These are phyloP conservation scores for Daldinia decipiens DNA, from an alignment of 495 filamentous ascomycete genomes.

Conservation along the genomic window DNA sequence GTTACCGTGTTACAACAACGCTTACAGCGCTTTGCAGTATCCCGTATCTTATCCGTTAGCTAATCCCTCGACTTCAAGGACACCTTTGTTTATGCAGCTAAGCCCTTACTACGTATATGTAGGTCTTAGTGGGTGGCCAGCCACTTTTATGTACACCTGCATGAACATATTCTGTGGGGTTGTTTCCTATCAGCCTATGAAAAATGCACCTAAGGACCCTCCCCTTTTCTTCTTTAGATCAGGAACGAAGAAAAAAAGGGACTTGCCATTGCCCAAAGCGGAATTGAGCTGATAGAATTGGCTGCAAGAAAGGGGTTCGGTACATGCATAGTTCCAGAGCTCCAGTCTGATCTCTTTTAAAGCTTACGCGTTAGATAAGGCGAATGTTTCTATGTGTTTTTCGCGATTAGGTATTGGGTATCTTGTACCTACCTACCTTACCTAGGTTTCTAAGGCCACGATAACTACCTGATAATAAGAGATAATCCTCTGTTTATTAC, in stretches of 20 bases:
- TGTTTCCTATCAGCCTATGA: slow-evolving; percentile 30
- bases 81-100: slow-evolving; percentile 37
- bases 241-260: slow-evolving; percentile 39
- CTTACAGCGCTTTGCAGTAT: not conserved
- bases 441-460: not conserved
- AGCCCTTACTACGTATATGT: slow-evolving; percentile 19
- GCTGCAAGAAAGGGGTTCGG: slow-evolving; percentile 32
- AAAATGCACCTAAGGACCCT: slow-evolving; percentile 6
- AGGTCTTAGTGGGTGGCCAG: slow-evolving; percentile 13
- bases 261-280: slow-evolving; percentile 30
- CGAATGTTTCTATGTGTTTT: not conserved
- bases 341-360: slow-evolving; percentile 1
- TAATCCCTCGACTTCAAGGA: slow-evolving; percentile 7
- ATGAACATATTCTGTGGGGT: slow-evolving; percentile 40
- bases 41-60: not conserved
- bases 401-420: not conserved
- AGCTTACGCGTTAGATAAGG: not conserved
- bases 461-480: not conserved
- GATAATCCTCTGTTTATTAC: not conserved
- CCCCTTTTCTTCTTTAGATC: slow-evolving; percentile 36
- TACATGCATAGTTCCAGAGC: slow-evolving; percentile 7
- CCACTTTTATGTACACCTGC: slow-evolving; percentile 28
- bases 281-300: slow-evolving; percentile 24
- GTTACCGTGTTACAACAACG: not conserved
- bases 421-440: not conserved